Evolutionary conservation across 2,329 filamentous ascomycete genomes (phyloP).

Genomic region (Harringtonia aguacate): DNA sequence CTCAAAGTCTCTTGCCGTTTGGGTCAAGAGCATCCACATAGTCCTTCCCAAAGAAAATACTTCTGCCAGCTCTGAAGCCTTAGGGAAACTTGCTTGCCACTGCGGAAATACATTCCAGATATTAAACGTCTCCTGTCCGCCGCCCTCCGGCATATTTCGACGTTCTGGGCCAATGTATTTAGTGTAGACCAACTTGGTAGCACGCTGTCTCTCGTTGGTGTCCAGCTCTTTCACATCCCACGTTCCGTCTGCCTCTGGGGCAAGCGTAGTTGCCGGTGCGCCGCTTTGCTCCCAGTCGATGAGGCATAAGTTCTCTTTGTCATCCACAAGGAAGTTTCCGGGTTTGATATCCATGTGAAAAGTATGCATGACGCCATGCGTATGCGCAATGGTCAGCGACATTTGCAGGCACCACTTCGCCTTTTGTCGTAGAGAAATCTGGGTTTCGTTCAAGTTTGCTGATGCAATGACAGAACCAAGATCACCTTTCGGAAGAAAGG

Average conservation of each 20-base stretch:
- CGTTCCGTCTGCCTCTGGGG: slow-evolving; percentile 13
- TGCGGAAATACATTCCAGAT: slow-evolving; percentile 12
- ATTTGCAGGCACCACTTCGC: slow-evolving; percentile 16
- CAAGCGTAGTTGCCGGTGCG: slow-evolving; percentile 8
- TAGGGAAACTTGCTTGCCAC: slow-evolving; percentile 9
- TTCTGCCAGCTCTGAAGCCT: slow-evolving; percentile 13
- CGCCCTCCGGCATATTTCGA: slow-evolving; percentile 8
- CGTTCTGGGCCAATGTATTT: slow-evolving; percentile 11
- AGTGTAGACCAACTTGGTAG: slow-evolving; percentile 6
- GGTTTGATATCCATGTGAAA: slow-evolving; percentile 22
- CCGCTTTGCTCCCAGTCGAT: slow-evolving; percentile 10
- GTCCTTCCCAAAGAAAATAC: slow-evolving; percentile 13
- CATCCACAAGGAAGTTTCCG: slow-evolving; percentile 12
- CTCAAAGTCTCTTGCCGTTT: slow-evolving; percentile 4
- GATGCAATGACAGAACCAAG: slow-evolving; percentile 10
- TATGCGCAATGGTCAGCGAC: slow-evolving; percentile 13
- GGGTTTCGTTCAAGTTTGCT: slow-evolving; percentile 6
- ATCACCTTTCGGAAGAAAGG: slow-evolving; percentile 7
- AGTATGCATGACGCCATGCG: slow-evolving; percentile 12
- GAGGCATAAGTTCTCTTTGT: slow-evolving; percentile 4
- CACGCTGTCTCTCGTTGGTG: too few species aligned
- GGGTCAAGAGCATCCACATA: slow-evolving; percentile 14
- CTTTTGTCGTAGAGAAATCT: slow-evolving; percentile 10
- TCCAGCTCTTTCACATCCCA: slow-evolving; percentile 11
- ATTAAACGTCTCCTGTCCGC: slow-evolving; percentile 2